These are phyloP conservation scores for Jasminum sambac DNA, from an alignment of 257 asterid genomes.

Conservation along the genomic window DNA sequence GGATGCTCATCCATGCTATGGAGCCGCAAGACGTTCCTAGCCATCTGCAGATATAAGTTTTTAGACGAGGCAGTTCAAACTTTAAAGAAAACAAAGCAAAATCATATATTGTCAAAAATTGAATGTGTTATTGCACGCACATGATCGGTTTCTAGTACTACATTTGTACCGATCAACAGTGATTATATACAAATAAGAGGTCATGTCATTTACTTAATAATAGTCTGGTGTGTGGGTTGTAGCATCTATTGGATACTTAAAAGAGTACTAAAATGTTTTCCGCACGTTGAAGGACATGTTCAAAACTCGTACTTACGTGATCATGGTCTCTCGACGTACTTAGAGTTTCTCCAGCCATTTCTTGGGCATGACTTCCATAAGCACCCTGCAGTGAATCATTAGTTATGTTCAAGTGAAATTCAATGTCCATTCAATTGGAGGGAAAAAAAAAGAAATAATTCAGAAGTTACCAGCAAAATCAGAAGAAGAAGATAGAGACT, in stretches of 20 bases:
- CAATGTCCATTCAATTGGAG: conserved; percentile 3
- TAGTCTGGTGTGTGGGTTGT: no score
- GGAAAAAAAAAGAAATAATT: background rate
- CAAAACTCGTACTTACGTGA: background rate
- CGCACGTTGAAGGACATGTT: background rate
- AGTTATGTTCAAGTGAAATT: background rate
- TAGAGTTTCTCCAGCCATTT: conserved; percentile 15
- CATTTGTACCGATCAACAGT: no score
- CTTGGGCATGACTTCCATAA: conserved; percentile 27
- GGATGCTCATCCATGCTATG: background rate
- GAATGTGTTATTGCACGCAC: background rate
- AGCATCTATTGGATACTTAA: no score
- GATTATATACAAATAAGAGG: no score
- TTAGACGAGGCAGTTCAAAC: background rate
- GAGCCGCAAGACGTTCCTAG: background rate
- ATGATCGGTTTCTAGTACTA: no score
- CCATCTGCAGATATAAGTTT: background rate
- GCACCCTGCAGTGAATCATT: conserved; percentile 36
- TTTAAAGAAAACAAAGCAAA: background rate
- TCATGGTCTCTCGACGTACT: background rate
- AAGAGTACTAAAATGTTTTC: no score
- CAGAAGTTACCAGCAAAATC: conserved; percentile 39
- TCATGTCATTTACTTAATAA: no score
- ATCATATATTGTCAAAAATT: background rate
- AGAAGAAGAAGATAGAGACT: conserved; percentile 37